Percentiles rank a stretch among this genome's conserved stretches.
Evolutionary conservation across 352 stramenopile species (phyloP).

Genomic region (Paralagenidium karlingii): DNA sequence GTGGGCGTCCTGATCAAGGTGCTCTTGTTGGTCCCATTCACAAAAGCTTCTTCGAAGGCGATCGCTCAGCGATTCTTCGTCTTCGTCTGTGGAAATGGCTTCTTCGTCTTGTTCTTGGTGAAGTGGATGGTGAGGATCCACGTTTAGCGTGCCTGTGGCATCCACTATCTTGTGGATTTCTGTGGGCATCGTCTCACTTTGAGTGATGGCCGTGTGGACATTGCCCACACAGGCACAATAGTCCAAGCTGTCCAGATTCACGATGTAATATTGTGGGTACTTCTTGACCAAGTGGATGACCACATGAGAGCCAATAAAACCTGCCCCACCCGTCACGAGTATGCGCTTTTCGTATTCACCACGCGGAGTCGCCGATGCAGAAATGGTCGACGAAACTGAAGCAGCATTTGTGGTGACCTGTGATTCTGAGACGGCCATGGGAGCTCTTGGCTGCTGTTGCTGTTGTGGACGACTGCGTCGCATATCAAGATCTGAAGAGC

Average conservation of each 20-base stretch:
- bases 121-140: conserved; percentile 11
- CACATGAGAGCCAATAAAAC: conserved; percentile 95
- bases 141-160: conserved; percentile 3
- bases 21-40: conserved; percentile 19
- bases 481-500: no score
- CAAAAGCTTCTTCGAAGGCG: conserved; percentile 45
- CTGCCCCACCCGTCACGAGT: conserved; percentile 94
- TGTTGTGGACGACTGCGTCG: no score
- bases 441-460: no score
- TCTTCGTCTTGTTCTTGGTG: background rate
- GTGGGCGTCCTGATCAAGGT: no score
- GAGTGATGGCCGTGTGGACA: conserved; percentile 43
- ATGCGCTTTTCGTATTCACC: conserved; percentile 90
- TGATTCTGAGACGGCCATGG: no score
- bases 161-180: background rate
- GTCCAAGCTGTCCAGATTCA: conserved; percentile 91
- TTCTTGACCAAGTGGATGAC: conserved; percentile 93
- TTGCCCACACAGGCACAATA: conserved; percentile 64
- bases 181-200: no score
- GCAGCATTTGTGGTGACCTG: no score
- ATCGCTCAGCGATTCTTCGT: conserved; percentile 21
- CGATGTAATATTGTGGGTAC: conserved; percentile 96
- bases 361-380: background rate
- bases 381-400: no score
- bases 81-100: conserved; percentile 12